Conservation (phyloP, 768 basidiomycete genomes). For the Lyophyllum shimeji region DNA sequence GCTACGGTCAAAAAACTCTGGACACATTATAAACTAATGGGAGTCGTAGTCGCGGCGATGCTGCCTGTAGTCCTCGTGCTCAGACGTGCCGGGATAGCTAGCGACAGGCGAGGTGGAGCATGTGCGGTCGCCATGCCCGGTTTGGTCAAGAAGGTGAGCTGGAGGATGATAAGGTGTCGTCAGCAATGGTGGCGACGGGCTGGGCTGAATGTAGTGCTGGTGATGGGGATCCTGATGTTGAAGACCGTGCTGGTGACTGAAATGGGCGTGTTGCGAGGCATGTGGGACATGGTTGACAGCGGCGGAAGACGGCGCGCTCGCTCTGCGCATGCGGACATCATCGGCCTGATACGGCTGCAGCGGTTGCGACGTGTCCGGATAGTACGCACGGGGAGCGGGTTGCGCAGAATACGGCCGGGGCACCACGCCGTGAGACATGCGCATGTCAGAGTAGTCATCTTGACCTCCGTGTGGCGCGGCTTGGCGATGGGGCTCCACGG, state of each 20-base stretch:
- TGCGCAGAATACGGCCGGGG: constrained; percentile 28
- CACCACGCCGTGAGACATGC: constrained; percentile 24
- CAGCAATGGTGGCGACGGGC: constrained; percentile 26
- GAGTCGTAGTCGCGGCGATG: constrained; percentile 2
- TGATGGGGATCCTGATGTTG: constrained; percentile 4
- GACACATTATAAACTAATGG: constrained; percentile 4
- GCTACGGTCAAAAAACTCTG: neutral
- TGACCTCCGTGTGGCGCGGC: constrained; percentile 9
- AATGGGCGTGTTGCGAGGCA: neutral
- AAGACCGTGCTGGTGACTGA: constrained; percentile 2
- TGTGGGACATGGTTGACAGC: neutral
- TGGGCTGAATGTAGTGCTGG: constrained; percentile 13
- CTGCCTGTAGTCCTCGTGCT: constrained; percentile 2
- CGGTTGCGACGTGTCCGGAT: constrained; percentile 16
- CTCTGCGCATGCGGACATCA: constrained; percentile 14
- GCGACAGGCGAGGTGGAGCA: constrained; percentile 14
- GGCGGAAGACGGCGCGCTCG: constrained; percentile 6
- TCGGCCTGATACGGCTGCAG: constrained; percentile 17
- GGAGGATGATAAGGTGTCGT: constrained; percentile 28
- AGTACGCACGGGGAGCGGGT: constrained; percentile 24
- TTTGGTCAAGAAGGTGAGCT: constrained; percentile 13
- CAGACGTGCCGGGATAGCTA: constrained; percentile 11
- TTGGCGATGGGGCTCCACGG: constrained; percentile 9
- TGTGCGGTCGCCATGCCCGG: constrained; percentile 1
- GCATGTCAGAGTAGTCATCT: constrained; percentile 20